phyloP scores from a whole-genome alignment of 306 rosid species.

The Casuarina glauca region DNA sequence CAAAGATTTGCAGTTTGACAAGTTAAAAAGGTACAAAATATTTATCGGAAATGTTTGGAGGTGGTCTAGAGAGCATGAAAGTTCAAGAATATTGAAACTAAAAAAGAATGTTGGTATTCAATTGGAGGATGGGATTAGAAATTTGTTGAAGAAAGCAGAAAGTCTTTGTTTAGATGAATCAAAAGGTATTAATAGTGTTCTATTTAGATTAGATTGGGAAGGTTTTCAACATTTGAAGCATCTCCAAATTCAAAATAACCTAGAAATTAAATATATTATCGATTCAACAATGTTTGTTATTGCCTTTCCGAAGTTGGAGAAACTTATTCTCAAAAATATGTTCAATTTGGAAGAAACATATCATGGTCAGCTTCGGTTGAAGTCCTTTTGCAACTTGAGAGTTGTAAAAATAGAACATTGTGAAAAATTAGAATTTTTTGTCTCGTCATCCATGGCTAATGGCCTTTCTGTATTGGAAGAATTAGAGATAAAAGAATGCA shows the following conservation, averaged over 20 bases:
- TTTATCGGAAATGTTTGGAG: not conserved
- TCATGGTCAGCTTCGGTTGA: not conserved
- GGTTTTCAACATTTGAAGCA: not conserved
- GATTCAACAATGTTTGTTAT: no score
- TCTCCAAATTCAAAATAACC: constrained; percentile 7
- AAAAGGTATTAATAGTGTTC: not conserved
- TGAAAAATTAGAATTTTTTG: not conserved
- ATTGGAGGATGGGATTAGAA: not conserved
- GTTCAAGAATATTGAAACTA: not conserved
- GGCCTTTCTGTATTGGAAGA: constrained; percentile 1
- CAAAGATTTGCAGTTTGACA: not conserved
- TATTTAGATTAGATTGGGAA: not conserved
- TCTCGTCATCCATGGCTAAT: constrained; percentile 4
- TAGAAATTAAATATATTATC: not conserved
- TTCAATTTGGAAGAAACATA: not conserved
- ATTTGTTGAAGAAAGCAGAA: not conserved
- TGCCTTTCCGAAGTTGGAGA: not conserved
- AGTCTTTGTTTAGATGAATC: not conserved
- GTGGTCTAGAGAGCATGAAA: not conserved
- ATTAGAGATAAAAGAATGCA: constrained; percentile 11
- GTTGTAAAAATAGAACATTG: not conserved
- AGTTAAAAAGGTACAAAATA: constrained; percentile 4
- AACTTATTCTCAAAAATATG: not conserved
- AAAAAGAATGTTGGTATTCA: not conserved
- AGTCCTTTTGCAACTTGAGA: not conserved